Conservation (phyloP, 2,329 filamentous ascomycete genomes). For the Neoarthrinium moseri region DNA sequence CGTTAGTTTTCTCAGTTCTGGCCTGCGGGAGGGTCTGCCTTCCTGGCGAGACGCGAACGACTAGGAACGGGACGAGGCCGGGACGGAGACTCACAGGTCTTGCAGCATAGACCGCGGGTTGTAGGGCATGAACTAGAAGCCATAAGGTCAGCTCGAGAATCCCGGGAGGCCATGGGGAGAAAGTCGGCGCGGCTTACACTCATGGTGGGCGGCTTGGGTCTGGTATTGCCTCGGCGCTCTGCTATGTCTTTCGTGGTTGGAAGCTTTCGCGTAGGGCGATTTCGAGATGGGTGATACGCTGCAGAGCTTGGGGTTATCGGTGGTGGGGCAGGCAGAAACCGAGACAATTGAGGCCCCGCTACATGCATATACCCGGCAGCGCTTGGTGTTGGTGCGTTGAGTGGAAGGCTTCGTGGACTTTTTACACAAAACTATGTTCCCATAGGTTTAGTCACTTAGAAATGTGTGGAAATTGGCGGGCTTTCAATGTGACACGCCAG, state of each 20-base stretch:
- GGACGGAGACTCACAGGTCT: slow-evolving; percentile 64
- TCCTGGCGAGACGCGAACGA: slow-evolving; percentile 3
- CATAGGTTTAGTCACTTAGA: too few species aligned
- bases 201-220: slow-evolving; percentile 26
- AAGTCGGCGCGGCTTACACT: slow-evolving; percentile 26
- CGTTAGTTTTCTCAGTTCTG: not conserved
- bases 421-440: too few species aligned
- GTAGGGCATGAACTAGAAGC: slow-evolving; percentile 74
- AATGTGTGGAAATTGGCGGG: too few species aligned
- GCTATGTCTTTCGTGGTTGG: slow-evolving; percentile 1
- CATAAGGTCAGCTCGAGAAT: not conserved
- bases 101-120: slow-evolving; percentile 98
- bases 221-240: not conserved
- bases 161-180: not conserved
- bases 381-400: too few species aligned
- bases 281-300: slow-evolving; percentile 6
- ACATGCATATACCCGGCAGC: too few species aligned
- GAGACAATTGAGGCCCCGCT: not conserved
- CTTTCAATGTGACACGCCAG: too few species aligned
- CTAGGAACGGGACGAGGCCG: slow-evolving; percentile 1
- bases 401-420: too few species aligned
- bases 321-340: slow-evolving; percentile 6
- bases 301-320: not conserved
- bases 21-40: not conserved
- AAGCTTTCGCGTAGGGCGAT: slow-evolving; percentile 2